phyloP scores from a whole-genome alignment of 495 filamentous ascomycete genomes.

The Aspergillus mulundensis region DNA sequence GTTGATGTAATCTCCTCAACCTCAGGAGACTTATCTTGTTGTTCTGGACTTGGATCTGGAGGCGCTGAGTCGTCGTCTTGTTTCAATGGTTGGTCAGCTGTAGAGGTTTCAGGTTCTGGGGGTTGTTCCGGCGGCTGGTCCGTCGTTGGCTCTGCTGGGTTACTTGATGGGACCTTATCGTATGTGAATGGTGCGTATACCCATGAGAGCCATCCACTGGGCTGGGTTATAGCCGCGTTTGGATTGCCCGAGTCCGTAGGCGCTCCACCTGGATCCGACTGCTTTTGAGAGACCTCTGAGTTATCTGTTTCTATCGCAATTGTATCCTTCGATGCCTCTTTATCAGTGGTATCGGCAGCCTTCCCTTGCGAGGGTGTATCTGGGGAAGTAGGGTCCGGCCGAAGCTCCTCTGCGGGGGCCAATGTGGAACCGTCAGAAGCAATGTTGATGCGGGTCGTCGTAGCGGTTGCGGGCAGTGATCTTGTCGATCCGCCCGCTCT shows the following conservation, averaged over 20 bases:
- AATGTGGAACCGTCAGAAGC: slow-evolving; percentile 44
- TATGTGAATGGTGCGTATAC: slow-evolving; percentile 33
- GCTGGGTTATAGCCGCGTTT: slow-evolving; percentile 27
- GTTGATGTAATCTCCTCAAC: slow-evolving; percentile 16
- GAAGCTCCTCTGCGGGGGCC: slow-evolving; percentile 26
- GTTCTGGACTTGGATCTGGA: slow-evolving; percentile 16
- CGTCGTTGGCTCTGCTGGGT: slow-evolving; percentile 13
- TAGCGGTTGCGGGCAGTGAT: slow-evolving; percentile 45
- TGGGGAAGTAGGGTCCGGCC: slow-evolving; percentile 15
- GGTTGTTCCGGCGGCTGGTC: slow-evolving; percentile 12
- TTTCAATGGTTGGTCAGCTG: slow-evolving; percentile 19
- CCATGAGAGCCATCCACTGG: slow-evolving; percentile 58
- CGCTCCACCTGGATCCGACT: slow-evolving; percentile 10
- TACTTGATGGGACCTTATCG: slow-evolving; percentile 11
- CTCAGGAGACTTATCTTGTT: slow-evolving; percentile 20
- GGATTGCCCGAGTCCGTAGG: slow-evolving; percentile 10
- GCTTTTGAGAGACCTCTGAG: slow-evolving; percentile 12
- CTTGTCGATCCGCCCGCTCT: slow-evolving; percentile 38
- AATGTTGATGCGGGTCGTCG: slow-evolving; percentile 49
- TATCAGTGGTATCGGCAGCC: slow-evolving; percentile 23
- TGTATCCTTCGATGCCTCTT: slow-evolving; percentile 21
- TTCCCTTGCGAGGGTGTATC: slow-evolving; percentile 8
- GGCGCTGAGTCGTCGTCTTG: slow-evolving; percentile 14
- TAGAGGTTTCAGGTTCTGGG: slow-evolving; percentile 16
- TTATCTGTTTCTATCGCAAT: slow-evolving; percentile 17